Evolutionary conservation across 345 rosid genomes (phyloP).

Genomic region (Moringa oleifera): DNA sequence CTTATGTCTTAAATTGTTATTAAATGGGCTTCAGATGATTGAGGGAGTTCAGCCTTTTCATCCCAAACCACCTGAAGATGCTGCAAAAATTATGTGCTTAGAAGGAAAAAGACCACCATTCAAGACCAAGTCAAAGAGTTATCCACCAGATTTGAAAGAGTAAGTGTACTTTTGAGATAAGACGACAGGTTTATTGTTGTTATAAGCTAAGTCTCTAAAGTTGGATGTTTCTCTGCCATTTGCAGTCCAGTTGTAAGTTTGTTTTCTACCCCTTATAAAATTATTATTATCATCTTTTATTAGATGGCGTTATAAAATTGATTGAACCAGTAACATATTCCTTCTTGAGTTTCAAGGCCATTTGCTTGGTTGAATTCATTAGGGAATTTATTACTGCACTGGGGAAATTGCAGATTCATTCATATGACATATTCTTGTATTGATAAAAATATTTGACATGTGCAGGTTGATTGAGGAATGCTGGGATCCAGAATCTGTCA

Average conservation of each 20-base stretch:
- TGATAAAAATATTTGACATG: too few relatives aligned
- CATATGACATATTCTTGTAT: too few relatives aligned
- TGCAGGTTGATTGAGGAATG: constrained; percentile 89
- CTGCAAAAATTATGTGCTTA: constrained; percentile 47
- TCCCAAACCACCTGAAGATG: constrained; percentile 68
- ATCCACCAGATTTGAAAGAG: constrained; percentile 81
- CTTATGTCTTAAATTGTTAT: constrained; percentile 7
- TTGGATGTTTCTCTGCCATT: background rate
- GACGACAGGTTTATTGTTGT: background rate
- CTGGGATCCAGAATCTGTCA: constrained; percentile 56
- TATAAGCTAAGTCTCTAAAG: background rate
- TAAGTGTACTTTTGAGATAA: constrained; percentile 32
- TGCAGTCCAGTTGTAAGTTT: background rate
- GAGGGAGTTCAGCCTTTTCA: constrained; percentile 82
- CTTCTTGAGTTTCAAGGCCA: background rate
- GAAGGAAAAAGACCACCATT: constrained; percentile 72
- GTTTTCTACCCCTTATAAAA: too few relatives aligned
- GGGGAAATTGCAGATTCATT: too few relatives aligned
- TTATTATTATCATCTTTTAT: too few relatives aligned
- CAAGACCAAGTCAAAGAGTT: constrained; percentile 58
- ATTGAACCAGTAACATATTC: background rate
- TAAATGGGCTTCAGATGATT: constrained; percentile 51
- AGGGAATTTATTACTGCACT: too few relatives aligned
- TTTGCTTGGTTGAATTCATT: background rate
- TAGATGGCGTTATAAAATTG: background rate